Base-by-base conservation (phyloP, 441 rosid species). In the Pelargonium citronellum region DNA sequence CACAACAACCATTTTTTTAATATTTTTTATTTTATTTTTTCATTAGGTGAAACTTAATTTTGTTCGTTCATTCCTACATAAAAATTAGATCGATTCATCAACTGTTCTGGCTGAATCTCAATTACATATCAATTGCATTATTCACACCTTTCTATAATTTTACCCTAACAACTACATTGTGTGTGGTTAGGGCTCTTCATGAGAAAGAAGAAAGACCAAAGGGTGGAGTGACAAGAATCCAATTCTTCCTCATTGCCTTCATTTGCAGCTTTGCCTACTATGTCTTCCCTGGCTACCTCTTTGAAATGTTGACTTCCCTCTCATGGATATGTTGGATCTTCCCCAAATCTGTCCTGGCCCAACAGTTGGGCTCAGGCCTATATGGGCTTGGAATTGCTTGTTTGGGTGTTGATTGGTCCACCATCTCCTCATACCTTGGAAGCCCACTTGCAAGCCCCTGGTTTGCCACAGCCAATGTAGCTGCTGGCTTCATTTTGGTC, bases 261-360 rank as follows among this genome's bases (percentile, higher is more conserved):
- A 69, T 77, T 0, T 89, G 96, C 85, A 90, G 96, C 79, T 92
- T 90, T 62, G 47, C 79, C 64, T 92, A 91, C 92, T 86, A 83
- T 71, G 7, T 79, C 65, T 81, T 89, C 68, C 98, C 96, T 2
- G 98, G 98, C n/a, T 87, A 80, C 83, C 87, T 92, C 67, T 85
- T 92, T 80, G 69, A 91, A 19, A 87, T 95, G 58, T 84, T 90
- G 53, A 74, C 89, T 27, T 87, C 85, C 80, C 86, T 92, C 72
- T 90, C 95, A 63, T 92, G 96, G 95, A 37, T 89, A 3, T 91
- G 96, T 78, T 92, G 98, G 96, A 86, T 76, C 19, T 92, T 92
- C 93, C 91, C 12, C 90, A 87, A 71, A 77, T 89, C 61, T 0
- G 82, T 94, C 51, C 67, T 90, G 66, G 95, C 94, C 71, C 99